phyloP scores from a whole-genome alignment of 163 green algal species.

The Chloromonas sp. region DNA sequence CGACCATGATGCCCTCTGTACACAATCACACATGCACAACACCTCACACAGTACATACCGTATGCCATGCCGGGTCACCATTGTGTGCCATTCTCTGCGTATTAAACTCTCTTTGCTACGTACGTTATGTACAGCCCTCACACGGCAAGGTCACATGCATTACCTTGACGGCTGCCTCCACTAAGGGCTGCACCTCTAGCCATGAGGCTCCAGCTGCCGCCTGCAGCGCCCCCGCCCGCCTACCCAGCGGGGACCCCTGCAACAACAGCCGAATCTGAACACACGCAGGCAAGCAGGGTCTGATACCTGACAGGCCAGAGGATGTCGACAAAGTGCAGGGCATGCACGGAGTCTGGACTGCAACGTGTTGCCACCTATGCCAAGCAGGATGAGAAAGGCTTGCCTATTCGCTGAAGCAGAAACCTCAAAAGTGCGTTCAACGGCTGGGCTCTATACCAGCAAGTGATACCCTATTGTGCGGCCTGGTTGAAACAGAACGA shows the following conservation, averaged over 20 bases:
- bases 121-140: neutral
- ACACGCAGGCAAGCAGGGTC: no score
- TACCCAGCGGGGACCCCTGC: constrained; percentile 36
- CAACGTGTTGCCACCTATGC: neutral
- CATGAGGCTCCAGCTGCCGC: constrained; percentile 35
- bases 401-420: neutral
- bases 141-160: neutral
- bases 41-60: neutral
- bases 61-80: neutral
- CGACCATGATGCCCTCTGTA: neutral
- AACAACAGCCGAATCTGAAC: constrained; percentile 42
- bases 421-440: neutral
- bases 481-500: neutral
- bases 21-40: neutral
- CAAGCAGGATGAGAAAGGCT: neutral
- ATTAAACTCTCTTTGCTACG: neutral
- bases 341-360: no score
- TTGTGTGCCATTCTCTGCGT: neutral
- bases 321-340: no score
- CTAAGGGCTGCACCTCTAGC: constrained; percentile 45
- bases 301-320: no score
- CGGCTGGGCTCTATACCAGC: no score
- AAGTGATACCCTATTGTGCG: no score
- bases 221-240: constrained; percentile 37
- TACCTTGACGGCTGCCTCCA: constrained; percentile 9